Percentiles rank a stretch among this genome's conserved stretches.
Evolutionary conservation across 225 moss, liverwort and hornwort species (phyloP).

Genomic region (Marchantia polymorpha): DNA sequence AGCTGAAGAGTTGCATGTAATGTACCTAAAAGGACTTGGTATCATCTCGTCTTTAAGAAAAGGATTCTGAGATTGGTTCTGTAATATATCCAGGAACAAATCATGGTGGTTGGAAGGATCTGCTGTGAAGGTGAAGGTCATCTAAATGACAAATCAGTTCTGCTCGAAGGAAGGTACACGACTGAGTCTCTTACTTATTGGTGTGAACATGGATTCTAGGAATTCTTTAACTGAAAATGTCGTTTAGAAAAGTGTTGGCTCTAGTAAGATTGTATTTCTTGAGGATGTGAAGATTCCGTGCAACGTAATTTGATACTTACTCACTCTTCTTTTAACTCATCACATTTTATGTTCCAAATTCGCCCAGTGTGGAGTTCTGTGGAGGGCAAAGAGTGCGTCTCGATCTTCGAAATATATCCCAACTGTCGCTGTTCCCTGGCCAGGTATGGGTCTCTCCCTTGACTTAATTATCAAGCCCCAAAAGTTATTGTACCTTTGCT

Average conservation of each 20-base stretch:
- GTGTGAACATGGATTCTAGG: not conserved
- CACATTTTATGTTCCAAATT: not conserved
- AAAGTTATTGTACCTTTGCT: too few species aligned
- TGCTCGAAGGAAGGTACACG: constrained; percentile 75
- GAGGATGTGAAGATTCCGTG: too few species aligned
- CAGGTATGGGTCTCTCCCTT: constrained; percentile 45
- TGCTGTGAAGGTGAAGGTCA: constrained; percentile 89
- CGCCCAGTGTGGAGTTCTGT: constrained; percentile 68
- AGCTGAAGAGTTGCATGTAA: not conserved
- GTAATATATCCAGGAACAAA: constrained; percentile 50
- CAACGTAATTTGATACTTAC: too few species aligned
- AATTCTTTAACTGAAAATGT: not conserved
- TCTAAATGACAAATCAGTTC: constrained; percentile 76
- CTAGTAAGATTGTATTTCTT: too few species aligned
- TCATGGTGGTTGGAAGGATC: constrained; percentile 72
- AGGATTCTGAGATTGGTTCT: not conserved
- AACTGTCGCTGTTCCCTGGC: constrained; percentile 86
- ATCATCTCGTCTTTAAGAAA: not conserved
- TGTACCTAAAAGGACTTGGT: not conserved
- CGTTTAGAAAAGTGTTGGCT: not conserved
- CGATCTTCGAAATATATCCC: constrained; percentile 65
- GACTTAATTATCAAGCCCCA: not conserved
- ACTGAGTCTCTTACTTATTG: not conserved
- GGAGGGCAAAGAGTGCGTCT: constrained; percentile 79
- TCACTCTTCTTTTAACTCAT: too few species aligned